Evolutionary conservation across 768 basidiomycete species (phyloP).

Genomic region (Polyporus arcularius): DNA sequence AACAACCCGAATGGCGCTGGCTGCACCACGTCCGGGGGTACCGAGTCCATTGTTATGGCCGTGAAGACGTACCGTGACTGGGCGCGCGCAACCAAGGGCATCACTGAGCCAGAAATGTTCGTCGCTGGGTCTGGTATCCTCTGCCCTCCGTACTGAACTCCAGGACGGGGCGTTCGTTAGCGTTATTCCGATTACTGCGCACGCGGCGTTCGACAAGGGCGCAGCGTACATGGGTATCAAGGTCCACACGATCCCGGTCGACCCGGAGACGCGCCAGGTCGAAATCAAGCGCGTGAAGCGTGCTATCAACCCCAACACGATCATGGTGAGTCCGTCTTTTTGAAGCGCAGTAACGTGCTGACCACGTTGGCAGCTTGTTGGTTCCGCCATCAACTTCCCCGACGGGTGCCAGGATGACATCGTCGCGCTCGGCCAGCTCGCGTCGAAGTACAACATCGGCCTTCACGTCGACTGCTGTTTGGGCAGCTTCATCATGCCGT

Average conservation of each 20-base stretch:
- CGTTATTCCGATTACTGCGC: constrained; percentile 81
- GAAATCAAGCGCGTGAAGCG: constrained; percentile 75
- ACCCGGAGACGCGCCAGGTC: constrained; percentile 74
- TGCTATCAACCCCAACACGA: constrained; percentile 90
- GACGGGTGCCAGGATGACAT: constrained; percentile 91
- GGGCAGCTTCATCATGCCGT: constrained; percentile 92
- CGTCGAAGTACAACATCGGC: constrained; percentile 73
- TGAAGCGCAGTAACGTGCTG: background rate
- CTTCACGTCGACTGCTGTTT: constrained; percentile 95
- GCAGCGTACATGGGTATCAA: constrained; percentile 88
- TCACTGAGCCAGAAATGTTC: constrained; percentile 91
- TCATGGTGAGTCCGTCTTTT: constrained; percentile 55
- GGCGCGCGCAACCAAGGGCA: constrained; percentile 82
- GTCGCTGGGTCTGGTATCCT: constrained; percentile 24
- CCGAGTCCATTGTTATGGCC: constrained; percentile 95
- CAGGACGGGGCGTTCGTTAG: constrained; percentile 38
- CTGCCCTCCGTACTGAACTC: background rate
- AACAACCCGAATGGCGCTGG: constrained; percentile 86
- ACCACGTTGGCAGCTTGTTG: constrained; percentile 60
- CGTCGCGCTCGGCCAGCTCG: constrained; percentile 71
- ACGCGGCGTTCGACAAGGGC: constrained; percentile 96
- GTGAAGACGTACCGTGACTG: constrained; percentile 94
- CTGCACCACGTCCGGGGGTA: constrained; percentile 92
- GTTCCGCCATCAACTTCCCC: constrained; percentile 84
- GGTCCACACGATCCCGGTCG: constrained; percentile 82